Evolutionary conservation across 495 filamentous ascomycete genomes (phyloP).

Genomic region (Xylaria cubensis): DNA sequence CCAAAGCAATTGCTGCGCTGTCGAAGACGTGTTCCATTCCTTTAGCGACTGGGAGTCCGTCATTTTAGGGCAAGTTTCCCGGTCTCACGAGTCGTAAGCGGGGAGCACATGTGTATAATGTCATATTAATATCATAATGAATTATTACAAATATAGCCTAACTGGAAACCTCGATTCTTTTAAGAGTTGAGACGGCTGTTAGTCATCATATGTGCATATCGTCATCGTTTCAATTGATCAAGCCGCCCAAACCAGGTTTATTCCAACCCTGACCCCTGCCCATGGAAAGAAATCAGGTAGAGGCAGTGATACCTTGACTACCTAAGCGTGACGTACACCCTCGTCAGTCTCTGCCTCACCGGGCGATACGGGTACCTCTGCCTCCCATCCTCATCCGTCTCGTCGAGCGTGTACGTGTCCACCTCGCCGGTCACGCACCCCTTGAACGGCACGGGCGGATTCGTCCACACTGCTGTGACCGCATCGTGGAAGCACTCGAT

Average conservation of each 20-base stretch:
- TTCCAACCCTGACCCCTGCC: background rate
- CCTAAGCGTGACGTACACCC: conserved; percentile 21
- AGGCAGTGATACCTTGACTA: background rate
- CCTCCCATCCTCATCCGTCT: conserved; percentile 13
- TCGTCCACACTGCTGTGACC: conserved; percentile 43
- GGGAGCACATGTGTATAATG: background rate
- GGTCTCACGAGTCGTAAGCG: background rate
- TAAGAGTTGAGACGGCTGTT: background rate
- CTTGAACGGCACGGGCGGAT: conserved; percentile 47
- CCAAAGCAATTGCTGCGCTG: conserved; percentile 37
- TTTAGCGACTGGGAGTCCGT: conserved; percentile 34
- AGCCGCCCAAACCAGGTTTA: background rate
- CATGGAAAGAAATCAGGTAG: background rate
- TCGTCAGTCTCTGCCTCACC: conserved; percentile 24
- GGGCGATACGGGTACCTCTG: conserved; percentile 15
- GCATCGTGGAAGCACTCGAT: conserved; percentile 46
- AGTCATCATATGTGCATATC: background rate
- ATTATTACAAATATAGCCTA: background rate
- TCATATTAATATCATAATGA: conserved; percentile 3
- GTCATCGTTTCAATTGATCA: background rate
- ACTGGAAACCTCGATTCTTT: background rate
- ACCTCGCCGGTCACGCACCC: conserved; percentile 18
- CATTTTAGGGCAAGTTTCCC: conserved; percentile 14
- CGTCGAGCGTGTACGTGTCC: conserved; percentile 15
- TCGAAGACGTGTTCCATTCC: conserved; percentile 35